These are phyloP conservation scores for Termitomyces sp. DNA, from an alignment of 768 basidiomycete species.

Conservation along the genomic window DNA sequence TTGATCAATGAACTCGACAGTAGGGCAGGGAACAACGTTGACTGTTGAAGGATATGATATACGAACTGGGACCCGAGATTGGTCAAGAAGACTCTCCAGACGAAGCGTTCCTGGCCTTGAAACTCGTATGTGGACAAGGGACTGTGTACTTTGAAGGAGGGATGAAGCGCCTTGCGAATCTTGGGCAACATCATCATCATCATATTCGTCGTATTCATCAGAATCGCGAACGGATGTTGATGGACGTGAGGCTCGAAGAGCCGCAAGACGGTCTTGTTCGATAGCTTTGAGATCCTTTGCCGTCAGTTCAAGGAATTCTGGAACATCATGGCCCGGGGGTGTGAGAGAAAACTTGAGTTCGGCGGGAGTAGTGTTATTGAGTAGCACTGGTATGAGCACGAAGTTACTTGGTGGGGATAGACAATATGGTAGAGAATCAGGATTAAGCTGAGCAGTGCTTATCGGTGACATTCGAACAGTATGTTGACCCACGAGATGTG, in stretches of 20 bases:
- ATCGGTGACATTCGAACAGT: conserved; percentile 91
- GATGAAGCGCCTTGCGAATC: conserved; percentile 26
- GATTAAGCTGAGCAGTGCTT: conserved; percentile 88
- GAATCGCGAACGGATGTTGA: conserved; percentile 24
- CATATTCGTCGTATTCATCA: conserved; percentile 64
- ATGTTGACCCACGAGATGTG: conserved; percentile 77
- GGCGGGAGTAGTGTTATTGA: conserved; percentile 84
- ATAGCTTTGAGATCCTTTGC: conserved; percentile 64
- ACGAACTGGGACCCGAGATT: conserved; percentile 66
- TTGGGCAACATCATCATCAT: conserved; percentile 56
- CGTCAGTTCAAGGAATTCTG: conserved; percentile 51
- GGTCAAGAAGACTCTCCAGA: conserved; percentile 70
- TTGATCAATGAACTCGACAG: conserved; percentile 57
- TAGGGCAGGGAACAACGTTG: conserved; percentile 78
- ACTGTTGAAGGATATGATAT: conserved; percentile 60
- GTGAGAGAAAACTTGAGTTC: conserved; percentile 69
- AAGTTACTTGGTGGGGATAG: conserved; percentile 46
- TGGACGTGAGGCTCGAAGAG: conserved; percentile 39
- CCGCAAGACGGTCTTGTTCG: conserved; percentile 52
- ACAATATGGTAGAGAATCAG: conserved; percentile 68
- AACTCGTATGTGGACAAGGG: conserved; percentile 66
- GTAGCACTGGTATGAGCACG: conserved; percentile 74
- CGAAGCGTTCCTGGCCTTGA: conserved; percentile 70
- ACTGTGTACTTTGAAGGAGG: conserved; percentile 68
- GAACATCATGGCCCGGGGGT: conserved; percentile 48